Percentiles rank a stretch among this genome's conserved stretches.
Evolutionary conservation across 352 stramenopile species (phyloP).

Genomic region (Plasmopara muralis): DNA sequence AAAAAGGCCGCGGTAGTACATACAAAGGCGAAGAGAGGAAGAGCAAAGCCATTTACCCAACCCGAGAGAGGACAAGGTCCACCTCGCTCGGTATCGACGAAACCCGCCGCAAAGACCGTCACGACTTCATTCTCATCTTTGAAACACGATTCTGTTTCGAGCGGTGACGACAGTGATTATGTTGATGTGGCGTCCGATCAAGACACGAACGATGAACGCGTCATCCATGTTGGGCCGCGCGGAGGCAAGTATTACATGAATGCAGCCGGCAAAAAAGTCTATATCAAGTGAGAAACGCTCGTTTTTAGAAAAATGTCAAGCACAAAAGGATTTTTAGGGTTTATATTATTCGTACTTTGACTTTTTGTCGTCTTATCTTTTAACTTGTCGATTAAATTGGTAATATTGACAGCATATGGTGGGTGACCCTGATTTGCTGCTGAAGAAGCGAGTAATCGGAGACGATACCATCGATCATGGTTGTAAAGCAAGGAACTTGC

Average conservation of each 20-base stretch:
- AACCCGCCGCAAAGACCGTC: neutral
- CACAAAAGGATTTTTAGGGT: no score
- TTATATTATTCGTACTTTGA: no score
- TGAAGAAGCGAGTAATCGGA: no score
- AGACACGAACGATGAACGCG: constrained; percentile 3
- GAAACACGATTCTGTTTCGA: constrained; percentile 9
- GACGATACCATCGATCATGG: no score
- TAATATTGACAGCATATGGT: no score
- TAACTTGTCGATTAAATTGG: no score
- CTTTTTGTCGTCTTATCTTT: no score
- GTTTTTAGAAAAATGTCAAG: neutral
- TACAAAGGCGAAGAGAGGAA: constrained; percentile 3
- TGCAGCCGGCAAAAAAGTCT: constrained; percentile 23
- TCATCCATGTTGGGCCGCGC: constrained; percentile 19
- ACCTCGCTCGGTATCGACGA: neutral
- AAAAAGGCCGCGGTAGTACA: constrained; percentile 6
- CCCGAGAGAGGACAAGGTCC: constrained; percentile 4
- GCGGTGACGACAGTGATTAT: constrained; percentile 18
- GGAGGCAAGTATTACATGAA: constrained; percentile 31
- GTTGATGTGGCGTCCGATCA: constrained; percentile 6
- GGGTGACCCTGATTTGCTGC: no score
- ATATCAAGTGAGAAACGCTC: constrained; percentile 14
- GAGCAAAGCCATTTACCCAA: neutral
- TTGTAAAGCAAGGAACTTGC: no score
- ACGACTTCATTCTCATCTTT: neutral